Evolutionary conservation across 2,329 filamentous ascomycete genomes (phyloP), one percentile per base, ranked within the genome.

Genomic region (Penicillium sp.): DNA sequence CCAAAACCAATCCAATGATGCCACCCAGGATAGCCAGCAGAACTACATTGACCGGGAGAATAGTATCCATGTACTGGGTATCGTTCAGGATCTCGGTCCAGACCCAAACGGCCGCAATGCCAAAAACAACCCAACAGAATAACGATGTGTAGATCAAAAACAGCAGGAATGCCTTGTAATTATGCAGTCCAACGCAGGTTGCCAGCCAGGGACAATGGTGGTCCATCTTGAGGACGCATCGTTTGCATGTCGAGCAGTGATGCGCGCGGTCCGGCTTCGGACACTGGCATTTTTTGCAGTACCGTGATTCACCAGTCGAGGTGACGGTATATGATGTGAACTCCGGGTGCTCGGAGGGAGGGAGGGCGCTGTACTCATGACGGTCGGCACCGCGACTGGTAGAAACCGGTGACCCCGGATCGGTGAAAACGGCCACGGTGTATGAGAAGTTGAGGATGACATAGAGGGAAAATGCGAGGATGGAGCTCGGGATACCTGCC

Each of bases 191-290:
- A 52, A 98, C 87, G 69, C 93, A 98, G 4, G 88, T 95, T 26
- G 93, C 91, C 43, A 98, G 78, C 93, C 93, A 98, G 15, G 93
- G 93, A 68, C 93, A 98, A 73, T 98, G 93, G 69, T 98, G 93
- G 67, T 98, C 93, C 93, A 98, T 98, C 76, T 98, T 98, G 68
- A 98, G 77, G 24, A 98, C 90, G 68, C 93, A 98, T 63, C 86
- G 85, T 59, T 85, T 82, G 72, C 93, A 98, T 4, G 89, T 94
- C 10, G 88, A 95, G 77, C 93, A 98, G 74, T 98, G 93, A 69
- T 98, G 93, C 29, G 91, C 83, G 53, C 93, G 87, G 72, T 98
- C 93, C 37, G 93, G 93, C 74, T 98, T 98, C 55, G 87, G 82
- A 45, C 84, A 84, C 72, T 94, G 87, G 70, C 93, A 98, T 73